These are phyloP conservation scores for Erodium trifolium DNA, from an alignment of 441 rosid genomes.

Conservation along the genomic window DNA sequence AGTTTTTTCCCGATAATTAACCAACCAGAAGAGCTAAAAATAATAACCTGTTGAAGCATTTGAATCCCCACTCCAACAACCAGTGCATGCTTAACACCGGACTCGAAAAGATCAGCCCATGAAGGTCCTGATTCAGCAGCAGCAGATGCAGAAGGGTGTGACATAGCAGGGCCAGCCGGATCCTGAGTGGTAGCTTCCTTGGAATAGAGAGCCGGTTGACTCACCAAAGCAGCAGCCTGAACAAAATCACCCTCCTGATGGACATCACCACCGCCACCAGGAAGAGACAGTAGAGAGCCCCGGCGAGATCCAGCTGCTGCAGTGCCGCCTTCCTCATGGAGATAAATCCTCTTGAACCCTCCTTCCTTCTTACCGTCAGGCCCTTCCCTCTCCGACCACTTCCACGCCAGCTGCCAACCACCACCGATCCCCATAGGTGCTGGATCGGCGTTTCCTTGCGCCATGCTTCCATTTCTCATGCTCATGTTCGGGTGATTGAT, in stretches of 20 bases:
- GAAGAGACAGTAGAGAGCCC: conserved; percentile 55
- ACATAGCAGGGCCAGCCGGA: conserved; percentile 58
- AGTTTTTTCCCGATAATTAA: no score
- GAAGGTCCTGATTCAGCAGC: conserved; percentile 44
- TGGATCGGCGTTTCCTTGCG: conserved; percentile 37
- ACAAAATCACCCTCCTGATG: conserved; percentile 41
- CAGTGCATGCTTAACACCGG: conserved; percentile 77
- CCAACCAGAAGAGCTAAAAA: no score
- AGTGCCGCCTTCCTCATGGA: conserved; percentile 57
- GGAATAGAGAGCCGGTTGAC: conserved; percentile 63
- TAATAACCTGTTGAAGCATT: conserved; percentile 66
- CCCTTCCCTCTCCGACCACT: conserved; percentile 72
- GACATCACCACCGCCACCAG: conserved; percentile 32
- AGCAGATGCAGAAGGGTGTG: conserved; percentile 43
- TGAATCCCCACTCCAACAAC: conserved; percentile 76
- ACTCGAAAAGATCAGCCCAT: conserved; percentile 64
- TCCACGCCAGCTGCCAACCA: conserved; percentile 98
- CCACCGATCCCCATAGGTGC: conserved; percentile 77
- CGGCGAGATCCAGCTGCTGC: conserved; percentile 36
- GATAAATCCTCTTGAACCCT: conserved; percentile 71
- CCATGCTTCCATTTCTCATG: conserved; percentile 54
- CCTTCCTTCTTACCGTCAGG: conserved; percentile 74
- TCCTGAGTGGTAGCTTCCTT: conserved; percentile 52
- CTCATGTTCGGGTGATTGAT: conserved; percentile 9
- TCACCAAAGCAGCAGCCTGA: conserved; percentile 72